A percentile compares a stretch with the other conserved stretches of the same genome.
phyloP scores from a whole-genome alignment of 495 filamentous ascomycete genomes.

The Penicillium arizonense region DNA sequence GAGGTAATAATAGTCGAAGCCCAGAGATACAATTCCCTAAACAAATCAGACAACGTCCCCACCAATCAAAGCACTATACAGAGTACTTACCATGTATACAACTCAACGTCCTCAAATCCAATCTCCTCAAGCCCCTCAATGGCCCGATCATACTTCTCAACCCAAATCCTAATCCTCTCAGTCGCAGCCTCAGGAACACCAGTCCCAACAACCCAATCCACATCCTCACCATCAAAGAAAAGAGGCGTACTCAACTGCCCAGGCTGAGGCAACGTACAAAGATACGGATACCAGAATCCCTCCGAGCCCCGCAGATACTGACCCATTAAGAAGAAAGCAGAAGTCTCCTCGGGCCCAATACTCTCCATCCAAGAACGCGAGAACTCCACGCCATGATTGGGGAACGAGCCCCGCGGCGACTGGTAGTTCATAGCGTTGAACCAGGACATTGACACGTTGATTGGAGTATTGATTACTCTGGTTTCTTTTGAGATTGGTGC shows the following conservation, averaged over 20 bases:
- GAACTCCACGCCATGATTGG: slow-evolving; percentile 33
- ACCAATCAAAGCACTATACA: not conserved
- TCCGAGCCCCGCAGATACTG: slow-evolving; percentile 47
- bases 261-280: slow-evolving; percentile 54
- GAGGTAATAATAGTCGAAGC: slow-evolving; percentile 63
- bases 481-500: slow-evolving; percentile 29
- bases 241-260: slow-evolving; percentile 55
- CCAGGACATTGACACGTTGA: slow-evolving; percentile 50
- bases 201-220: slow-evolving; percentile 58
- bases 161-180: slow-evolving; percentile 43
- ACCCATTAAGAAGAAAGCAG: slow-evolving; percentile 56
- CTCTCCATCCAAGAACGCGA: slow-evolving; percentile 35
- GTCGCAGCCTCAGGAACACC: slow-evolving; percentile 52
- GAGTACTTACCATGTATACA: slow-evolving; percentile 46
- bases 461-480: slow-evolving; percentile 43
- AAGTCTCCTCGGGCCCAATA: slow-evolving; percentile 36
- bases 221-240: slow-evolving; percentile 56
- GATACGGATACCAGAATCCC: slow-evolving; percentile 65
- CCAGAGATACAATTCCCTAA: slow-evolving; percentile 64
- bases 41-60: slow-evolving; percentile 10
- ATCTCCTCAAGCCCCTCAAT: slow-evolving; percentile 33
- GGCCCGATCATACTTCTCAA: slow-evolving; percentile 46
- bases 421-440: slow-evolving; percentile 46
- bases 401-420: slow-evolving; percentile 22
- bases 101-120: slow-evolving; percentile 28